These are phyloP conservation scores for Cyclotella sp. DNA, from an alignment of 108 stramenopile genomes.

Conservation along the genomic window DNA sequence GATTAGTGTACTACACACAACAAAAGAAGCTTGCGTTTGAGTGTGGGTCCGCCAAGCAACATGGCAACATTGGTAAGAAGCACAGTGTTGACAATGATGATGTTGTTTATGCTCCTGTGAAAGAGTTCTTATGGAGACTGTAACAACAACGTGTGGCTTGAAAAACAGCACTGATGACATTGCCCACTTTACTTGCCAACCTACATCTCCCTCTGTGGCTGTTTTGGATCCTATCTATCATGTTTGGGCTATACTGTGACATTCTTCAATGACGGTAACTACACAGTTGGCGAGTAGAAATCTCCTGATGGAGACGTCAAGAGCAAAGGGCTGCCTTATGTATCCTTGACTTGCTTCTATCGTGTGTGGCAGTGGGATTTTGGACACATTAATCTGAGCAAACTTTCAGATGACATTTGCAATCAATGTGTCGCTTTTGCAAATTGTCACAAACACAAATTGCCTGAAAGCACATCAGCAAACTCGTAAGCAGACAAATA, in stretches of 20 bases:
- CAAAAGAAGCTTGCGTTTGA: not conserved
- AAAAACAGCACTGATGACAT: conserved; percentile 4
- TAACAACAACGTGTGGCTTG: not conserved
- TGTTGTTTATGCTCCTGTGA: not conserved
- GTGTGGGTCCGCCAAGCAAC: not conserved
- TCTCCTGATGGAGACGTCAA: not conserved
- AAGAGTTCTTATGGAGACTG: not conserved
- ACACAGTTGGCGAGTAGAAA: not conserved
- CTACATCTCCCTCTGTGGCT: not conserved
- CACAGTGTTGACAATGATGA: not conserved
- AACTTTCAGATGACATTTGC: conserved; percentile 36
- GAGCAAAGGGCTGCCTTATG: not conserved
- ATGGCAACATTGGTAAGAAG: conserved; percentile 9
- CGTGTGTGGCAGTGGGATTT: conserved; percentile 22
- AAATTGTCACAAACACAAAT: conserved; percentile 21
- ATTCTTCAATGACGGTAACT: not conserved
- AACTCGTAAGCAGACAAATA: not conserved
- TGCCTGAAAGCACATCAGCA: not conserved
- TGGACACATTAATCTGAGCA: conserved; percentile 27
- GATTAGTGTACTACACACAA: not conserved
- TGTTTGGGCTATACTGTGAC: not conserved
- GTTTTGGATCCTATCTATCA: not conserved
- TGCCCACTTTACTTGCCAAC: conserved; percentile 6
- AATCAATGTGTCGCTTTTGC: conserved; percentile 12
- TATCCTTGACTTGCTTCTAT: not conserved